A percentile compares a stretch with the other conserved stretches of the same genome.
phyloP scores from a whole-genome alignment of 2,329 filamentous ascomycete species.

The Neonectria ditissima region DNA sequence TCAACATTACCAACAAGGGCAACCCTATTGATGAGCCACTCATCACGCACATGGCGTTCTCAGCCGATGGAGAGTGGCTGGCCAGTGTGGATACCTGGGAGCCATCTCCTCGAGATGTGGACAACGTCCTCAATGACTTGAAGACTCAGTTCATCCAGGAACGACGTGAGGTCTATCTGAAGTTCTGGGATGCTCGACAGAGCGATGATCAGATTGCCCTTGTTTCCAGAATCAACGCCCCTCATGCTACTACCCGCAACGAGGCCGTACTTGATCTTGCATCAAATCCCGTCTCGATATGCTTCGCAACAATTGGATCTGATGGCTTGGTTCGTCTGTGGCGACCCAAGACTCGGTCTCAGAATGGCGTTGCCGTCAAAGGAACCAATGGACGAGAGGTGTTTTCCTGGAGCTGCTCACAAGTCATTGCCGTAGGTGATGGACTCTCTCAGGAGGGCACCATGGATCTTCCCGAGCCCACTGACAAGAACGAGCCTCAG shows the following conservation, averaged over 20 bases:
- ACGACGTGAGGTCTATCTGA: conserved; percentile 81
- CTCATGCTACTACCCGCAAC: conserved; percentile 72
- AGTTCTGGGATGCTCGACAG: conserved; percentile 84
- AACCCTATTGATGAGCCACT: conserved; percentile 81
- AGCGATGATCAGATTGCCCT: conserved; percentile 74
- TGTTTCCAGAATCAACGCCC: conserved; percentile 84
- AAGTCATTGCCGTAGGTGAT: conserved; percentile 66
- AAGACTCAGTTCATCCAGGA: conserved; percentile 61
- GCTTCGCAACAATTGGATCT: conserved; percentile 87
- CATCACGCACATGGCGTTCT: conserved; percentile 80
- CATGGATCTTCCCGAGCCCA: conserved; percentile 43
- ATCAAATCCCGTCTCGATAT: conserved; percentile 73
- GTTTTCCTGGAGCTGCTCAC: conserved; percentile 80
- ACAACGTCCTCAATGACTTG: conserved; percentile 53
- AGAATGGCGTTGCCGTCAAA: conserved; percentile 74
- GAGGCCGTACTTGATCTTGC: conserved; percentile 78
- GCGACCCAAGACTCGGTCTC: conserved; percentile 77
- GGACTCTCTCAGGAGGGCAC: conserved; percentile 57
- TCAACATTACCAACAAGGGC: conserved; percentile 80
- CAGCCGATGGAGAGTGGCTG: conserved; percentile 86
- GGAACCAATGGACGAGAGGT: conserved; percentile 68
- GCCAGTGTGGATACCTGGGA: conserved; percentile 93
- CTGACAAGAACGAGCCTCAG: conserved; percentile 54
- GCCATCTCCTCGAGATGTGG: conserved; percentile 76
- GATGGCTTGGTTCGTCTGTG: conserved; percentile 85